Base-by-base conservation (phyloP, 305 asterid genomes). In the Fraxinus baroniana region DNA sequence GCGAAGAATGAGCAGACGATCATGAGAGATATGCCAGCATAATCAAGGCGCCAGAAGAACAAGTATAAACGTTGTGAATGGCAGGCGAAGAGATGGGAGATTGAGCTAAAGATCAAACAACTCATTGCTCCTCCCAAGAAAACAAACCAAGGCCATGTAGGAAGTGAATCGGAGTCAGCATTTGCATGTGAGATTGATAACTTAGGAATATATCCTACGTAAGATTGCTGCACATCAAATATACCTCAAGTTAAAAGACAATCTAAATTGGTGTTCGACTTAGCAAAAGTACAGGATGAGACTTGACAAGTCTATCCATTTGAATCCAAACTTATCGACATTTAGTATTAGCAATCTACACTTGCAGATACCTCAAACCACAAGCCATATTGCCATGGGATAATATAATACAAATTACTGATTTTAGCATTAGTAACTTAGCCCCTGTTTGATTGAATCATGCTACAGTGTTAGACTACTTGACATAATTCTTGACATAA, bases 1-100 rank as follows among this genome's bases (percentile, higher is more conserved):
- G 97, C 90, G 39, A 91, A 90, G 92, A 94, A 94, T 49, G 98
- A 94, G 84, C 86, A 84, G 84, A 93, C 90, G 15, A 94, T 93
- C 98, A 94, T 94, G 62, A 93, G 76, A 71, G 98, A 85, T 44
- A 93, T 94, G 18, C 98, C 98, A 4, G 91, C 86, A 33, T 94
- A 93, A 87, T 94, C 98, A 13, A 94, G 93, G 57, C 97, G 93
- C 97, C 98, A 94, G 89, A 93, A 93, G 91, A 93, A 90, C 86
- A 75, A 84, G 87, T 87, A 87, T 84, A 84, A 94, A 15, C 88
- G 91, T 36, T 41, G 86, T 37, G 98, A 94, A 78, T 92, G 98
- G 90, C 98, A 94, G 44, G 98, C 91, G 78, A 93, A 90, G 75
- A 93, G 90, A 79, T 94, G 98, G 84, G 97, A 92, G 6, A 90